Evolutionary conservation across 2,329 filamentous ascomycete genomes (phyloP).

Genomic region (Colletotrichum chlorophyti): DNA sequence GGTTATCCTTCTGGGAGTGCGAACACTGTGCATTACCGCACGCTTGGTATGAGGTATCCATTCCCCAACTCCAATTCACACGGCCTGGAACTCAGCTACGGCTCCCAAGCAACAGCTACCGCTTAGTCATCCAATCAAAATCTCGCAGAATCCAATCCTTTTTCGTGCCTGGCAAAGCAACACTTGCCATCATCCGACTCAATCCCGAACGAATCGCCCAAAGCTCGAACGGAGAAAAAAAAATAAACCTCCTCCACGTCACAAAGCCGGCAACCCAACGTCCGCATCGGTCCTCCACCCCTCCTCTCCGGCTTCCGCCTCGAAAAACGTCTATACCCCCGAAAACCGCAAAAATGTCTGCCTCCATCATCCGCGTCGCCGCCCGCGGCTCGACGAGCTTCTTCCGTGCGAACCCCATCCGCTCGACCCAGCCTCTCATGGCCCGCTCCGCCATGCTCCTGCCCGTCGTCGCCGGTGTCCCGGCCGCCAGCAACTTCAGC

Average conservation of each 20-base stretch:
- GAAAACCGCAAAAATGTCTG: conserved; percentile 60
- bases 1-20: not conserved
- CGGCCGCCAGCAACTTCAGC: conserved; percentile 65
- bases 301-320: conserved; percentile 21
- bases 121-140: conserved; percentile 33
- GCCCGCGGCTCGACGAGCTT: conserved; percentile 70
- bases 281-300: conserved; percentile 24
- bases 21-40: not conserved
- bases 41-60: fast-evolving
- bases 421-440: conserved; percentile 60
- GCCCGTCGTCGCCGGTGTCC: conserved; percentile 52
- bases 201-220: conserved; percentile 32
- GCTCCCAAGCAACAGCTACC: conserved; percentile 6
- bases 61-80: conserved; percentile 17
- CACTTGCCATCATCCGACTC: conserved; percentile 38
- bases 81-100: conserved; percentile 28
- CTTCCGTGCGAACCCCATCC: conserved; percentile 68
- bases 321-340: conserved; percentile 24
- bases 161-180: conserved; percentile 27
- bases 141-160: conserved; percentile 32
- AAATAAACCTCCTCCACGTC: conserved; percentile 24
- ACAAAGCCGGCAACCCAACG: conserved; percentile 14
- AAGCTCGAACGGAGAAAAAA: conserved; percentile 24
- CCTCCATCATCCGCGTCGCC: conserved; percentile 74
- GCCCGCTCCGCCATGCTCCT: conserved; percentile 59